Base-by-base conservation (phyloP, 805 yeast species). In the Lipomyces kockii region DNA sequence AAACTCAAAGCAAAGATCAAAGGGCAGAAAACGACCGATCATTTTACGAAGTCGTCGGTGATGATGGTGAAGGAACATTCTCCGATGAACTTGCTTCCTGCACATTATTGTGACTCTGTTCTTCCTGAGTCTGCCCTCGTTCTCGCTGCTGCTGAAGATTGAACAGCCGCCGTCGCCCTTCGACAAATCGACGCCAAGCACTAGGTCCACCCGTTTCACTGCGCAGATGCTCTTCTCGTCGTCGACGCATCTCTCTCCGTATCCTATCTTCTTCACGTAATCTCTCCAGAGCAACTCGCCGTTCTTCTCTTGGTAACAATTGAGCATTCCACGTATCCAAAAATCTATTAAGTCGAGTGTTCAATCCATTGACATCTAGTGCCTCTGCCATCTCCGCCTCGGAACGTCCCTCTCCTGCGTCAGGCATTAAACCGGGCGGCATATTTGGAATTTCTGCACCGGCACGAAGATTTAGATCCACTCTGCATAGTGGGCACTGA, bases 401-500 rank as follows among this genome's bases (percentile, higher is more conserved):
- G 29, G 54, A n/a, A 37, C 49, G 12, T 22, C 34, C 29, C 9
- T 25, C 62, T 14, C 3, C 25, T n/a, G 54, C 53, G 2, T 17
- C 52, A 46, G 61, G 27, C 49, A 58, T 46, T 17, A 66, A 32
- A 14, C 63, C 65, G 5, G 70, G 69, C n/a, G 65, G 73, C 32
- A 60, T 68, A 22, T 60, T 62, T 5, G 65, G 73, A 27, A 64
- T 56, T 25, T 62, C 71, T 22, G 69, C 76, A 12, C 72, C 72
- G 3, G 56, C 60, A 7, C 68, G 69, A 20, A 76, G 58, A 52
- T 73, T 70, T 25, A 77, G 85, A 75, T 90, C 94, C 43, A 91
- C 82, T 71, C 91, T 87, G 78, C 97, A 91, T 81, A 89, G 85
- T 8, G 97, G 97, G 76, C 97, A 91, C 74, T 90, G 88, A 0